Base-by-base conservation (phyloP, 495 filamentous ascomycete genomes). In the Hyaloscypha bicolor region DNA sequence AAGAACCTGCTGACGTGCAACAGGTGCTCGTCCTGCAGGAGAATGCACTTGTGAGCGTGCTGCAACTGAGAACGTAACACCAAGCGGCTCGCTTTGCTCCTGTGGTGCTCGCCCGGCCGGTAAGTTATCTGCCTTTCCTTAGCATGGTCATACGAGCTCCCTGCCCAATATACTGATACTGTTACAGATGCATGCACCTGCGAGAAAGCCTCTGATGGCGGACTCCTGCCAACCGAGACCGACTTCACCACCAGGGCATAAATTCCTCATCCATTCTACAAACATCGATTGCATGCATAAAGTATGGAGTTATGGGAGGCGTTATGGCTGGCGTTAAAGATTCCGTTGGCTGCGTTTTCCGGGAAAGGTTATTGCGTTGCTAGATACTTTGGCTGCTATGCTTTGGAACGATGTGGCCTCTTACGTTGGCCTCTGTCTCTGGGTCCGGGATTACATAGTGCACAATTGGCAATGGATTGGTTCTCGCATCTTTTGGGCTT, bases 41-140 rank as follows among this genome's bases (percentile, higher is more conserved):
- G 77, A 89, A 73, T 97, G 93, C 79, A 96, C 88, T 53, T 96
- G 93, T 76, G 89, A 92, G 64, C 86, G 92, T 64, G 83, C 92
- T 5, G 73, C 77, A 4, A 80, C 78, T 22, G 93, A 97, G 87
- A 97, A 97, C 79, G 74, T 80, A 37, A 79, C 86, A 16, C 68
- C 79, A 11, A 87, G 87, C 25, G 76, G 80, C 9, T 77, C 71
- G 16, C 81, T 87, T 22, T 97, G 94, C 76, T 81, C 87, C 25
- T 97, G 94, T 77, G 94, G 94, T 37, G 80, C 88, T 71, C 84
- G 93, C 66, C 85, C 90, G 48, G 81, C 85, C 69, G 83, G 88
- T 92, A 79, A 48, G 42, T 48, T 77, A 85, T 83, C 66, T 45
- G 56, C 9, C 55, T 70, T 45, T 35, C 25, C 25, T 25, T 25